Evolutionary conservation across 495 filamentous ascomycete species (phyloP).

Genomic region (Hyphodiscus hymeniophilus): DNA sequence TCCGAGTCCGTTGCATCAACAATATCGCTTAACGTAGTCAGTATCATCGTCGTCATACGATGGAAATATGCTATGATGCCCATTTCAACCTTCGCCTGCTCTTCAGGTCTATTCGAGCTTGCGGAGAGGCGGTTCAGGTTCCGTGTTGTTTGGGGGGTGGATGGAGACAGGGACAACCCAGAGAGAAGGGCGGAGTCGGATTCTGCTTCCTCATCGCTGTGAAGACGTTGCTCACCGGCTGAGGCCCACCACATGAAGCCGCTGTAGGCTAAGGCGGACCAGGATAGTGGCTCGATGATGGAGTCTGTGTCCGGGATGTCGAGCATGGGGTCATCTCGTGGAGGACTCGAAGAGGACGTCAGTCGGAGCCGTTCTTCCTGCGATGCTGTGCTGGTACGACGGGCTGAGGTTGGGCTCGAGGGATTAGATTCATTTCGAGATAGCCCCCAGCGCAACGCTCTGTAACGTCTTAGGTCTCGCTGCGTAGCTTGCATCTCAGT

Average conservation of each 20-base stretch:
- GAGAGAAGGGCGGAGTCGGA: slow-evolving; percentile 39
- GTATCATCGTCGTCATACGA: slow-evolving; percentile 63
- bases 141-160: slow-evolving; percentile 22
- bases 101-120: slow-evolving; percentile 4
- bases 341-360: slow-evolving; percentile 25
- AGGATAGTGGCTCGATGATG: slow-evolving; percentile 72
- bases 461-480: slow-evolving; percentile 76
- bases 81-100: slow-evolving; percentile 42
- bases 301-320: slow-evolving; percentile 31
- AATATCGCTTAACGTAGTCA: slow-evolving; percentile 62
- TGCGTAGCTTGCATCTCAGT: slow-evolving; percentile 76
- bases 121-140: slow-evolving; percentile 22
- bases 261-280: slow-evolving; percentile 81
- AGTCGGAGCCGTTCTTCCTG: slow-evolving; percentile 22
- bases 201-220: slow-evolving; percentile 38
- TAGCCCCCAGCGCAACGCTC: slow-evolving; percentile 59
- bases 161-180: slow-evolving; percentile 29
- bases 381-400: slow-evolving; percentile 20
- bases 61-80: slow-evolving; percentile 90
- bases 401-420: slow-evolving; percentile 3
- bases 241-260: slow-evolving; percentile 99
- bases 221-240: slow-evolving; percentile 72
- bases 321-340: slow-evolving; percentile 22
- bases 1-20: slow-evolving; percentile 45
- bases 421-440: slow-evolving; percentile 29